Conservation (phyloP, 768 basidiomycete genomes). For the Naganishia antarctica region DNA sequence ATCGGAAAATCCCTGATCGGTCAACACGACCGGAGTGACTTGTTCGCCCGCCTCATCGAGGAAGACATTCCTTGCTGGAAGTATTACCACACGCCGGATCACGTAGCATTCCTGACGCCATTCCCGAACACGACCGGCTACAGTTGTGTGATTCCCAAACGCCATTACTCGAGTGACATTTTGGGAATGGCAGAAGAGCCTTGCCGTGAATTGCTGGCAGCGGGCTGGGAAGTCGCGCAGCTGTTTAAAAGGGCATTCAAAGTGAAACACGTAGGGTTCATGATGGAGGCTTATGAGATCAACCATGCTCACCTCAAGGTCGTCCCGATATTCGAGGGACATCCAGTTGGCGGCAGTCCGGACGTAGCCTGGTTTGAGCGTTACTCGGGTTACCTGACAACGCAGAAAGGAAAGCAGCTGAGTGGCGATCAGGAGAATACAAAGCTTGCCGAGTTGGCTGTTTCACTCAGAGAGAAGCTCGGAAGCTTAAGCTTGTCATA, state of each 20-base stretch:
- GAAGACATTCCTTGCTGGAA: slow-evolving; percentile 17
- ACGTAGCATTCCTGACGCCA: slow-evolving; percentile 19
- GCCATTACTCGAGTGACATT: slow-evolving; percentile 16
- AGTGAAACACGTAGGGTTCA: not conserved
- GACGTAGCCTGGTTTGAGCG: slow-evolving; percentile 3
- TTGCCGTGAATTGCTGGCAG: not conserved
- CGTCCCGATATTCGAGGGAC: not conserved
- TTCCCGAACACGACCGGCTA: slow-evolving; percentile 19
- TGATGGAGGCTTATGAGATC: slow-evolving; percentile 21
- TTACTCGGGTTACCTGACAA: slow-evolving; percentile 10
- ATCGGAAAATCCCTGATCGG: slow-evolving; percentile 18
- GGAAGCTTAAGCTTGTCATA: too few relatives aligned
- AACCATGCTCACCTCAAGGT: slow-evolving; percentile 17
- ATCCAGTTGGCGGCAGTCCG: not conserved
- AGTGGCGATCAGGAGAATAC: not conserved
- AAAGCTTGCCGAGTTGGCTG: not conserved
- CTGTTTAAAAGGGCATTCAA: slow-evolving; percentile 9
- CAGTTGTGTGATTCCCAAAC: slow-evolving; percentile 10
- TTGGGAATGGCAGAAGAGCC: slow-evolving; percentile 7
- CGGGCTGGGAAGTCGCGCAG: slow-evolving; percentile 10
- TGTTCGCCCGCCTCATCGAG: slow-evolving; percentile 12
- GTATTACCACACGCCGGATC: not conserved
- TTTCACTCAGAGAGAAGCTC: not conserved
- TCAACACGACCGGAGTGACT: slow-evolving; percentile 3
- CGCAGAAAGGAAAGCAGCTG: slow-evolving; percentile 5